Evolutionary conservation across 176 grass and related monocot genomes (phyloP), one percentile per base, ranked within the genome.

Genomic region (Musa itinerans): DNA sequence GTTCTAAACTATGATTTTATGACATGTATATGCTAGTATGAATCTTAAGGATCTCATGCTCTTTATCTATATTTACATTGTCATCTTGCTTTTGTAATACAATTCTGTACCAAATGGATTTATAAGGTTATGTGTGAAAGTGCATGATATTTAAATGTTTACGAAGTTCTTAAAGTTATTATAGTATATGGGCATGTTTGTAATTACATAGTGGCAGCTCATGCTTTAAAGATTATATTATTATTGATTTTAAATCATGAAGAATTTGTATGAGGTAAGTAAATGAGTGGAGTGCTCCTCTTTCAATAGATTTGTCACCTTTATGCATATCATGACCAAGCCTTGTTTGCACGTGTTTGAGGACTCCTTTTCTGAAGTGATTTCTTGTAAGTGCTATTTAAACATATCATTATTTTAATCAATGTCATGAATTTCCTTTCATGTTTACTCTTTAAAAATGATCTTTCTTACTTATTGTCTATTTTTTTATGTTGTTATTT

Each of bases 1-100:
- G 23, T 50, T 34, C 54, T 73, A 65, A 22, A 76, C 16, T 74
- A 68, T 43, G 26, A 15, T 13, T 68, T 68, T 68, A 15, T 49
- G 23, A 22, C 72, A 84, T 74, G 61, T 50, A n/a, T 74, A 74
- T 15, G 29, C 68, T 19, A 51, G n/a, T 58, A 58, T 2, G 55
- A 58, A 58, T 58, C 17, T 12, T 17, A 58, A 12, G 29, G 15
- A 26, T 68, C 10, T 7, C 16, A 17, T 62, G 17, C 58, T 62
- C 19, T 62, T n/a, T 62, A 7, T 20, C 17, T 17, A 62, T 54
- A 54, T 54, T 54, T 14, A 10, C 13, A 11, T 54, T 54, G 53
- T 5, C 34, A 43, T 43, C 34, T 43, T 43, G 4, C 4, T 43
- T 43, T 43, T 43, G 34, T 43, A 43, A 43, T 6, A 43, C 34